Evolutionary conservation across 495 filamentous ascomycete genomes (phyloP).

Genomic region (Bathelium albidoporum): DNA sequence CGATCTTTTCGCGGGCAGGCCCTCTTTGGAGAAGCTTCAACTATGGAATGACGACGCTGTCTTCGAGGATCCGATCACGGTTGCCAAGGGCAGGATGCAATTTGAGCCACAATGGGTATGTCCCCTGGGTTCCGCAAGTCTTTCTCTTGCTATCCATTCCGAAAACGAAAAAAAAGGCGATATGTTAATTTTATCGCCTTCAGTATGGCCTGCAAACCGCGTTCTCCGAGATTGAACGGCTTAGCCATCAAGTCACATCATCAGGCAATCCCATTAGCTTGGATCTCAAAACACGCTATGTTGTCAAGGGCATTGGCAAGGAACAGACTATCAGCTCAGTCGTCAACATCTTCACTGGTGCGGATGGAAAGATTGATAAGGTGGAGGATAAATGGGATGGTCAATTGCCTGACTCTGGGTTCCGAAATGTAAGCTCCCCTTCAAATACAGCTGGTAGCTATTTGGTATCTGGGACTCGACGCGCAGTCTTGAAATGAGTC

Average conservation of each 20-base stretch:
- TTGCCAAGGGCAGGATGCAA: slow-evolving; percentile 39
- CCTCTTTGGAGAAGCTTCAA: slow-evolving; percentile 43
- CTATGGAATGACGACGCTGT: slow-evolving; percentile 43
- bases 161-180: too few species aligned
- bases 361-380: slow-evolving; percentile 37
- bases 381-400: slow-evolving; percentile 51
- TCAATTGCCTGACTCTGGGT: slow-evolving; percentile 37
- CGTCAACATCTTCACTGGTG: slow-evolving; percentile 37
- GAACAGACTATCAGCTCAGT: slow-evolving; percentile 42
- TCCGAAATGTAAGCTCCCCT: slow-evolving; percentile 39
- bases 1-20: slow-evolving; percentile 49
- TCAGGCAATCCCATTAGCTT: slow-evolving; percentile 46
- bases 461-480: too few species aligned
- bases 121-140: slow-evolving; percentile 7
- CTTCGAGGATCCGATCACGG: slow-evolving; percentile 43
- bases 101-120: slow-evolving; percentile 45
- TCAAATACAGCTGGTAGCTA: too few species aligned
- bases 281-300: slow-evolving; percentile 42
- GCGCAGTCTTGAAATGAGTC: too few species aligned
- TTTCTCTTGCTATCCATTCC: not conserved
- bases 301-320: slow-evolving; percentile 41
- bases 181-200: not conserved
- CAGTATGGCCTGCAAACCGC: slow-evolving; percentile 36
- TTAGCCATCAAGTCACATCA: slow-evolving; percentile 40
- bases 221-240: slow-evolving; percentile 39